Conservation (phyloP, 1,284 basidiomycete genomes). For the Trichosporon sp. region DNA sequence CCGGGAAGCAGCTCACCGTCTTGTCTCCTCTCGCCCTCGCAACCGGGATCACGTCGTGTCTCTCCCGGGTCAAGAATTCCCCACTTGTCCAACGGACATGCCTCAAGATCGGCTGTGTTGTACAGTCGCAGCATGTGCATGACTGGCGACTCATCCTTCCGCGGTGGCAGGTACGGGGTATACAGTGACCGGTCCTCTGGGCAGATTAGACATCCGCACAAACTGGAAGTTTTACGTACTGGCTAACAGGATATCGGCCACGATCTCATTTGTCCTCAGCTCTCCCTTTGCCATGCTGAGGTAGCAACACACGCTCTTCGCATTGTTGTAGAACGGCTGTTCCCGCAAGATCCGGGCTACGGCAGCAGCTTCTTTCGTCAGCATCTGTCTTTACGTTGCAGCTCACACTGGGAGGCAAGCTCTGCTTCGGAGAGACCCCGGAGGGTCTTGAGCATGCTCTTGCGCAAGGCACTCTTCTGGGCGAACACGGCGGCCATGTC, state of each 20-base stretch:
- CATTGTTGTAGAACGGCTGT: conserved; percentile 32
- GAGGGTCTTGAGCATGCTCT: conserved; percentile 38
- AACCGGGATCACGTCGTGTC: conserved; percentile 23
- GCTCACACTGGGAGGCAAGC: conserved; percentile 42
- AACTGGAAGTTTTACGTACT: not conserved
- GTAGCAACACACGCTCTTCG: conserved; percentile 43
- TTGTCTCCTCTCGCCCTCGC: conserved; percentile 25
- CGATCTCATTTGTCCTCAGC: conserved; percentile 40
- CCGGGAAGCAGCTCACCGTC: conserved; percentile 32
- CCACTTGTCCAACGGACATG: conserved; percentile 46
- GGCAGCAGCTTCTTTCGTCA: conserved; percentile 28
- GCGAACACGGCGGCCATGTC: conserved; percentile 30
- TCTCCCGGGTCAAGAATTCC: conserved; percentile 46
- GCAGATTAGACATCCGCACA: not conserved
- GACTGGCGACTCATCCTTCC: conserved; percentile 17
- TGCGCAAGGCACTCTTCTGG: conserved; percentile 37
- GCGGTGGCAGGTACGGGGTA: conserved; percentile 37
- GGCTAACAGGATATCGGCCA: conserved; percentile 30
- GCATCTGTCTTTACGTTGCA: not conserved
- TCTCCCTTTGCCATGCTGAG: conserved; percentile 46
- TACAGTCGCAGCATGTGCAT: conserved; percentile 49
- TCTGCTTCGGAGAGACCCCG: conserved; percentile 29
- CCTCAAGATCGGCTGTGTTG: conserved; percentile 32
- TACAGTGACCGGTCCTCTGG: conserved; percentile 29
- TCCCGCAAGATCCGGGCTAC: conserved; percentile 31